Conservation (phyloP, 2,329 filamentous ascomycete species). For the Botrytis aclada region DNA sequence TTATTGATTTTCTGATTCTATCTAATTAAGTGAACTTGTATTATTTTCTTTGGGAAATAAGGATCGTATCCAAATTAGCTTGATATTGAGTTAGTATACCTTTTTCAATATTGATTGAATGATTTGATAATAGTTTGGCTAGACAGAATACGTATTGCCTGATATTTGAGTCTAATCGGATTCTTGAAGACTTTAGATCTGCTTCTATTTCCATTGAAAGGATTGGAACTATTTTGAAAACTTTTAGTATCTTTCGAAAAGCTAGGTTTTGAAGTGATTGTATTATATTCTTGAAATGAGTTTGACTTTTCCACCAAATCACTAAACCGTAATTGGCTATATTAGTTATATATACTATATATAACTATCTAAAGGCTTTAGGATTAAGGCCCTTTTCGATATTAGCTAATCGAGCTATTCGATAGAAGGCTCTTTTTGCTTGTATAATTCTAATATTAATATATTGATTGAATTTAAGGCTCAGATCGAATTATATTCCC, state of each 20-base stretch:
- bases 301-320: background rate
- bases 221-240: background rate
- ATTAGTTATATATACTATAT: background rate
- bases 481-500: background rate
- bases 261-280: background rate
- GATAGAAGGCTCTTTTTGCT: background rate
- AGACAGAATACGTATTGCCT: background rate
- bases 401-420: background rate
- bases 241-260: background rate
- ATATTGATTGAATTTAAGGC: background rate
- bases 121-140: background rate
- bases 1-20: too few species aligned
- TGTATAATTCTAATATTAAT: background rate
- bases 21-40: too few species aligned
- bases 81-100: too few species aligned
- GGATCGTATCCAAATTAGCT: too few species aligned
- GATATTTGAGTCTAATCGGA: background rate
- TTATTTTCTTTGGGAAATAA: too few species aligned
- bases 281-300: background rate
- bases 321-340: background rate
- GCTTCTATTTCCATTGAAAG: background rate
- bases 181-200: background rate
- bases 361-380: background rate
- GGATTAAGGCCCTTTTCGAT: background rate
- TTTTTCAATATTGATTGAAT: too few species aligned